These are phyloP conservation scores for Eucalyptus cloeziana DNA, from an alignment of 345 rosid species.

Conservation along the genomic window DNA sequence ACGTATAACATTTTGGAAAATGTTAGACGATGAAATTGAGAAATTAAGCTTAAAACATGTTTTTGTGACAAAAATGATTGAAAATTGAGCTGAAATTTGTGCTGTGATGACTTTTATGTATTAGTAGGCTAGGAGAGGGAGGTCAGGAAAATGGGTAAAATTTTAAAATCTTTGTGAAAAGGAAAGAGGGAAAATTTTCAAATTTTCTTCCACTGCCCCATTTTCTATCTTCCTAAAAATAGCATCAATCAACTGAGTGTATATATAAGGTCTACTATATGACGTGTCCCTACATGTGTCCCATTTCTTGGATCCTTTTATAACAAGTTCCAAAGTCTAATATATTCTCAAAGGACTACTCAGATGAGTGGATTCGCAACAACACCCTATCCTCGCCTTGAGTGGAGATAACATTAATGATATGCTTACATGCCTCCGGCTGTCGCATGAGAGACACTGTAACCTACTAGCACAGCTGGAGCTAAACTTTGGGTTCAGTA, in stretches of 20 bases:
- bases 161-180: neutral
- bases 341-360: neutral
- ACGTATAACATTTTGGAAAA: neutral
- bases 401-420: neutral
- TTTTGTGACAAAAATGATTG: neutral
- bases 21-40: neutral
- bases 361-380: neutral
- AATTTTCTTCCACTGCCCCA: neutral
- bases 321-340: neutral
- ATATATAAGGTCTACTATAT: neutral
- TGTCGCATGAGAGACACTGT: neutral
- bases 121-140: neutral
- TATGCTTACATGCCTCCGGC: neutral
- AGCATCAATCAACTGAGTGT: neutral
- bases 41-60: neutral
- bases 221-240: neutral
- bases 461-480: neutral
- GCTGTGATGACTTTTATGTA: neutral
- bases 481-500: neutral
- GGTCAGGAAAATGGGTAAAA: neutral
- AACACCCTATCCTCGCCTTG: neutral
- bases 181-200: neutral
- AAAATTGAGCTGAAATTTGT: neutral
- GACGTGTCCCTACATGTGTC: neutral
- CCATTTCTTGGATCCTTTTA: neutral